Evolutionary conservation across 805 yeast genomes (phyloP).

Genomic region (Jamesozyma piceae): DNA sequence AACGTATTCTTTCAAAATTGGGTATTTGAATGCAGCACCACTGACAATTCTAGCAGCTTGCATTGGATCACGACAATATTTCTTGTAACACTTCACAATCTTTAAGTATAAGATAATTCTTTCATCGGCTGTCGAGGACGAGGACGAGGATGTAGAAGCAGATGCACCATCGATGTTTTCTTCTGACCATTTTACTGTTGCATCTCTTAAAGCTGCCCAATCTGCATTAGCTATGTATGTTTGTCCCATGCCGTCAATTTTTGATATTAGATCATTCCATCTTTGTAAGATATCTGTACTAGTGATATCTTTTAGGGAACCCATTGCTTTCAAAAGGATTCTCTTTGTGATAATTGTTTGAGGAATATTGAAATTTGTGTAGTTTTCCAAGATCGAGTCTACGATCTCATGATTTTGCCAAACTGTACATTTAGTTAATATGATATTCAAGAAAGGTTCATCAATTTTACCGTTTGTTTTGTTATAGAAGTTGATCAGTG

Average conservation of each 20-base stretch:
- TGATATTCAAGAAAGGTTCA: constrained; percentile 67
- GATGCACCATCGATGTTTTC: too few relatives aligned
- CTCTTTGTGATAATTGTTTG: constrained; percentile 61
- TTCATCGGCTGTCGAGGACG: constrained; percentile 17
- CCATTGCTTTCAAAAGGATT: constrained; percentile 57
- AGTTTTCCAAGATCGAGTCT: constrained; percentile 48
- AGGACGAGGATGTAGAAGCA: neutral
- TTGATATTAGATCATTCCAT: constrained; percentile 43
- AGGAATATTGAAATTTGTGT: constrained; percentile 41
- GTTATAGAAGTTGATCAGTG: constrained; percentile 43
- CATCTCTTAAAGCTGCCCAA: constrained; percentile 72
- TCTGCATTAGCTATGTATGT: constrained; percentile 65
- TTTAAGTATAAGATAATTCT: constrained; percentile 43
- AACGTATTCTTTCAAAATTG: constrained; percentile 19
- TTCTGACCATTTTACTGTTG: constrained; percentile 37
- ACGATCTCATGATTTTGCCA: constrained; percentile 58
- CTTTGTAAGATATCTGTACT: constrained; percentile 42
- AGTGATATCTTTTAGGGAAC: constrained; percentile 42
- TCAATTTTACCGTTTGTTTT: constrained; percentile 42
- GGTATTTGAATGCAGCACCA: constrained; percentile 30
- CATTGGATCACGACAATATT: constrained; percentile 33
- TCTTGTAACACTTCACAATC: constrained; percentile 37
- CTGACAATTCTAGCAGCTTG: constrained; percentile 33
- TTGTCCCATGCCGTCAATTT: constrained; percentile 42
- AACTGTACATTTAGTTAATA: constrained; percentile 47